Conservation (phyloP, 2,329 filamentous ascomycete species). For the Epichloe glyceriae region DNA sequence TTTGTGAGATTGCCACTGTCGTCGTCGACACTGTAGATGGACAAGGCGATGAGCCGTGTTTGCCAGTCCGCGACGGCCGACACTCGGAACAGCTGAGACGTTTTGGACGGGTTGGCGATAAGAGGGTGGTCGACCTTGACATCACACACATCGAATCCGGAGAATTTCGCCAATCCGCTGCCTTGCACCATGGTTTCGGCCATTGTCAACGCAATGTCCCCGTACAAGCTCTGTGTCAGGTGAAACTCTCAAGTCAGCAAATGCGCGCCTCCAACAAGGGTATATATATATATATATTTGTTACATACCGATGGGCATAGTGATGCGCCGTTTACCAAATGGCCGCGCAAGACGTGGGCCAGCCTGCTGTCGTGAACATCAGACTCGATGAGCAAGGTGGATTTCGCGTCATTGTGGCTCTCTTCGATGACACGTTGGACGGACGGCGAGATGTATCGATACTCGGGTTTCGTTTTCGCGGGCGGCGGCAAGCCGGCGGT, state of each 20-base stretch:
- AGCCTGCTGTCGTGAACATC: constrained; percentile 7
- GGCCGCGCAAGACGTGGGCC: background rate
- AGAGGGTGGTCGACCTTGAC: constrained; percentile 52
- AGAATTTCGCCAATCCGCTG: no score
- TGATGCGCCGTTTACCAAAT: constrained; percentile 3
- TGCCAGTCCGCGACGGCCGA: constrained; percentile 29
- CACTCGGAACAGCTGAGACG: constrained; percentile 19
- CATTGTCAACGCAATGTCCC: no score
- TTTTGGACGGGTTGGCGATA: constrained; percentile 13
- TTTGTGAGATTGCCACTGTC: constrained; percentile 22
- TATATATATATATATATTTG: no score
- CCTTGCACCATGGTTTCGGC: no score
- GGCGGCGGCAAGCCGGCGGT: no score
- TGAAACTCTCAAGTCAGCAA: no score
- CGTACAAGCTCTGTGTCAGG: no score
- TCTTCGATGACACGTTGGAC: constrained; percentile 35
- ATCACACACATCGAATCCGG: constrained; percentile 16
- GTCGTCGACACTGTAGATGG: constrained; percentile 5
- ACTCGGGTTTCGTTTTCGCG: no score
- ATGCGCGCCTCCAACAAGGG: no score
- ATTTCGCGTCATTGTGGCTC: constrained; percentile 30
- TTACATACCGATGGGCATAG: no score
- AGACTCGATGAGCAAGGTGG: constrained; percentile 40
- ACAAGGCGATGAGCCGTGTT: constrained; percentile 29
- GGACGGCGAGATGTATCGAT: no score